Base-by-base conservation (phyloP, 495 filamentous ascomycete genomes). In the Umbilicaria muhlenbergii region DNA sequence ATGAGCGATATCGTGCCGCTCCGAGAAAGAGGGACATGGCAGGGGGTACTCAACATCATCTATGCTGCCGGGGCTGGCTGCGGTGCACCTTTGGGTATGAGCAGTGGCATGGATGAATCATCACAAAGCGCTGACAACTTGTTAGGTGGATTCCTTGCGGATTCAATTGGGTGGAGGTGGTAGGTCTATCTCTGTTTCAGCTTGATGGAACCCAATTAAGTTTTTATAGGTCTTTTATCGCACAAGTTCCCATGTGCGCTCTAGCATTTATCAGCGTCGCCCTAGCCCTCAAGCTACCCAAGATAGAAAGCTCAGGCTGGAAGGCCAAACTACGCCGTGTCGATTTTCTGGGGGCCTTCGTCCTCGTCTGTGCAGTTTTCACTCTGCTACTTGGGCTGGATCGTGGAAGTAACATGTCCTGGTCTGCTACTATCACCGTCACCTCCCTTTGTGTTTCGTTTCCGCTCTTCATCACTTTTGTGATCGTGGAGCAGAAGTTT, bases 121-220 rank as follows among this genome's bases (percentile, higher is more conserved):
- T 8, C 3, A 28, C 6, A 3, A 28, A 10, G 1, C 4, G 24
- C 24, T 28, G 24, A 28, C 6, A 28, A 28, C 1, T 28, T 10
- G 40, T 14, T 39, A 61, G 70, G 71, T 34, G 86, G 86, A 17
- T 52, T 86, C 0, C 51, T 93, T 12, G 73, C 81, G 1, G 85
- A 92, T 53, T 74, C 65, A 19, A 67, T 91, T 21, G 82, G 83
- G 43, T 93, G 86, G 86, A 68, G 86, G 47, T 93, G 86, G 83
- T 78, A 62, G 53, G 69, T 43, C 11, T 39, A 42, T 46, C 19
- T 32, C 36, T 10, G 32, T 38, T 19, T 17, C 24, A 11, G 16
- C 15, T 35, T 8, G 15, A 37, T 10, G 36, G 12, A 37, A 36
- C 10, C 24, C 24, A 1, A 28, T 36, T 50, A 31, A 46, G 4